Evolutionary conservation across 805 yeast genomes (phyloP), one percentile per base, ranked within the genome.

Genomic region (Yamadazyma paraphyllophila): DNA sequence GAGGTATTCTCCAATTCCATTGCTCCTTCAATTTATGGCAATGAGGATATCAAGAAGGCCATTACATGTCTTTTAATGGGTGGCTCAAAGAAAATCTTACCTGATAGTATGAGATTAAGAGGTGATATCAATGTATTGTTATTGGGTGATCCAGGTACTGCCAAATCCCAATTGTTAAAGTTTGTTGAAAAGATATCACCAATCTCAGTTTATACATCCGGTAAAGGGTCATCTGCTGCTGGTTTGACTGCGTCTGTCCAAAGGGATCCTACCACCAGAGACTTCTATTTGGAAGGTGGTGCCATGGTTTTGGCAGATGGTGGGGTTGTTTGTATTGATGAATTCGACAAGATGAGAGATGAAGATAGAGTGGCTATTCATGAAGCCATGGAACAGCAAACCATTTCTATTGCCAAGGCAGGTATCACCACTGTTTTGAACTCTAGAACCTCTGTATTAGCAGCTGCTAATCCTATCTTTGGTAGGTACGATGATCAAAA

Each of bases 271-370:
- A 73, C 75, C 17, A 87, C 97, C 0, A 74, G 96, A 52, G 99
- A 94, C 57, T 94, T 92, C 64, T 92, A 88, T 63, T 73, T 94
- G 44, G 99, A 94, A 77, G 99, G 99, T 49, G 99, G 99, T 67
- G 99, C 99, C 7, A 91, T 94, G 97, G 99, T 94, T n/a, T 73
- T 94, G 41, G 99, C 99, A 0, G 99, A 94, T 69, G 98, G 98
- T 33, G 99, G 99, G 54, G 97, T 94, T 41, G 97, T 92, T 39
- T 94, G 98, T 77, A 94, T 94, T 60, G 99, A 94, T 73, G 99
- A 94, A 76, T 94, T 94, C 62, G 99, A 94, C 66, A 94, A 94
- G 74, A 94, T 94, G 99, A 78, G 98, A 63, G 99, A 94, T 60
- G 98, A 94, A 63, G 99, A 94, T 67, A 79, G 99, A 62, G 98